Evolutionary conservation across 208 protist species (phyloP).

Genomic region (Wallacemonas sp.): DNA sequence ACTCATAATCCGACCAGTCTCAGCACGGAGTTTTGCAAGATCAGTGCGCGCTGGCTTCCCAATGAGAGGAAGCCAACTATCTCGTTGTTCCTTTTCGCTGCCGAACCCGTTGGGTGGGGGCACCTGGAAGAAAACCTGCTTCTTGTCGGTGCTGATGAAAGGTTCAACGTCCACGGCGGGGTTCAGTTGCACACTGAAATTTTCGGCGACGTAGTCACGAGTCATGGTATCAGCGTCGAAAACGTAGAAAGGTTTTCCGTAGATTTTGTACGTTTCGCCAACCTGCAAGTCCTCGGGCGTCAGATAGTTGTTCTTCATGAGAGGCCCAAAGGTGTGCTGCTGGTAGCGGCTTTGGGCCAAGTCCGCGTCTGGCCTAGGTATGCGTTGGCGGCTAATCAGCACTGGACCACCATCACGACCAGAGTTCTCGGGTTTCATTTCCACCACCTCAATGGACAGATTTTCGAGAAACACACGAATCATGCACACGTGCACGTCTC

Average conservation of each 20-base stretch:
- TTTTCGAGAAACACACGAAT: conserved; percentile 81
- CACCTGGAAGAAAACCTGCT: conserved; percentile 66
- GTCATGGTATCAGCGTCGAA: conserved; percentile 81
- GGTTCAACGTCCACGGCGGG: conserved; percentile 56
- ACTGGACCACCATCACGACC: conserved; percentile 60
- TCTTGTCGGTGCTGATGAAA: conserved; percentile 48
- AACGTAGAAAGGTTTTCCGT: conserved; percentile 80
- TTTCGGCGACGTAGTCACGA: conserved; percentile 62
- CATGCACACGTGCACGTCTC: conserved; percentile 78
- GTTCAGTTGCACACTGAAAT: conserved; percentile 50
- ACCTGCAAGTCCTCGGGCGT: conserved; percentile 74
- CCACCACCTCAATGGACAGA: conserved; percentile 73
- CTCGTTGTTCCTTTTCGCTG: conserved; percentile 79
- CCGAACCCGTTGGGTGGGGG: conserved; percentile 92
- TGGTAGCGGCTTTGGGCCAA: conserved; percentile 55
- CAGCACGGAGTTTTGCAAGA: conserved; percentile 52
- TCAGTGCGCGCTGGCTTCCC: conserved; percentile 68
- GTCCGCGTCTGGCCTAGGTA: conserved; percentile 50
- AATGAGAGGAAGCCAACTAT: conserved; percentile 76
- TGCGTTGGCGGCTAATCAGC: conserved; percentile 76
- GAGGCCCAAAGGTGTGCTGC: conserved; percentile 84
- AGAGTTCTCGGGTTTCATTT: conserved; percentile 68
- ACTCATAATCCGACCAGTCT: conserved; percentile 83
- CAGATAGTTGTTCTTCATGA: conserved; percentile 87
- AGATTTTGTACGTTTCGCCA: conserved; percentile 82